phyloP scores from a whole-genome alignment of 805 yeast species.

The Starmerella scarabaei region DNA sequence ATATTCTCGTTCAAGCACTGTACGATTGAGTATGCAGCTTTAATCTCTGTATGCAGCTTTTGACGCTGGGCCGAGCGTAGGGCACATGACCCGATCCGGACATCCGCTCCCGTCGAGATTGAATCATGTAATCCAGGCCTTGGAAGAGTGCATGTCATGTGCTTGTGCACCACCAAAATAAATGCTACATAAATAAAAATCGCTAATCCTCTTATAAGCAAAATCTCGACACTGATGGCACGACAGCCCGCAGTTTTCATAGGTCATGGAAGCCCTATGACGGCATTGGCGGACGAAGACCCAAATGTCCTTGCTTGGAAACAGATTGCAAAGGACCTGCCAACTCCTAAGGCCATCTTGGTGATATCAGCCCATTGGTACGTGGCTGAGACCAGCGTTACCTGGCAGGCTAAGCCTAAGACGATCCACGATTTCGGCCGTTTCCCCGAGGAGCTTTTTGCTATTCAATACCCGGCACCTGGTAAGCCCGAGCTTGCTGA shows the following conservation, averaged over 20 bases:
- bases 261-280: conserved; percentile 18
- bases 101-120: too few species aligned
- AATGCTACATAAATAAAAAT: too few species aligned
- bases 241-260: conserved; percentile 14
- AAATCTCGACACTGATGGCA: too few species aligned
- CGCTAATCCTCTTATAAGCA: too few species aligned
- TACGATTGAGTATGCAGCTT: too few species aligned
- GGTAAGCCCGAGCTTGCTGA: conserved; percentile 18
- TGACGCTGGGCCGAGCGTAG: too few species aligned
- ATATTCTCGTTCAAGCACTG: too few species aligned
- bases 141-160: too few species aligned
- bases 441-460: conserved; percentile 16
- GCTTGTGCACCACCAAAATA: background rate
- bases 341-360: conserved; percentile 18
- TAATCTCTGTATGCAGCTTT: too few species aligned
- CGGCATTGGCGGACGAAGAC: conserved; percentile 6
- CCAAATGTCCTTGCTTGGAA: conserved; percentile 10
- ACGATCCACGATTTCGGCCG: conserved; percentile 20
- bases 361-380: conserved; percentile 21
- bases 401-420: conserved; percentile 12
- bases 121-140: too few species aligned
- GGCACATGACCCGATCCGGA: background rate
- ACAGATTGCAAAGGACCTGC: conserved; percentile 9
- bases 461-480: conserved; percentile 18
- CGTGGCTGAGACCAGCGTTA: conserved; percentile 9